Conservation (phyloP, 805 yeast genomes). For the Metschnikowia aberdeeniae region DNA sequence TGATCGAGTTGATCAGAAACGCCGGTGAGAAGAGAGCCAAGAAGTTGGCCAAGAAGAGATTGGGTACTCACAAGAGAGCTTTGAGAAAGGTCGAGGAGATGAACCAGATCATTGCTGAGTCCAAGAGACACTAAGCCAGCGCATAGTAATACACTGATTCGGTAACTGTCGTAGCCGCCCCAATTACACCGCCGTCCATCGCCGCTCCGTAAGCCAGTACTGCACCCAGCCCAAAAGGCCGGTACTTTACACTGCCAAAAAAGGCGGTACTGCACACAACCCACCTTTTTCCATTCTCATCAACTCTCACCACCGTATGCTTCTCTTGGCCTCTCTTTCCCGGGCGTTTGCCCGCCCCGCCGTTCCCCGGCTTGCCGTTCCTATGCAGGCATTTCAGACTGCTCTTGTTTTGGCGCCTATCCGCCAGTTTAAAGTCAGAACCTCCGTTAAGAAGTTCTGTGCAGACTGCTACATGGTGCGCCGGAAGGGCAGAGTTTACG, state of each 20-base stretch:
- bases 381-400: slow-evolving; percentile 5
- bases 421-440: slow-evolving; percentile 84
- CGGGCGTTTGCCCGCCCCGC: slow-evolving; percentile 14
- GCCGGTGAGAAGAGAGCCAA: slow-evolving; percentile 99
- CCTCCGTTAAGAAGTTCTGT: slow-evolving; percentile 92
- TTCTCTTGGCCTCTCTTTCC: slow-evolving; percentile 13
- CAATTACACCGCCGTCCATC: neutral
- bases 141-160: slow-evolving; percentile 4
- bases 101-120: slow-evolving; percentile 92
- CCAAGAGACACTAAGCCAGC: slow-evolving; percentile 78
- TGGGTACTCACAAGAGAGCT: slow-evolving; percentile 99
- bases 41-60: slow-evolving; percentile 99
- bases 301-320: slow-evolving; percentile 8
- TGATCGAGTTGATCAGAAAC: slow-evolving; percentile 98
- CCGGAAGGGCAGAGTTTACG: slow-evolving; percentile 92
- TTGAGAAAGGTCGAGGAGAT: slow-evolving; percentile 99
- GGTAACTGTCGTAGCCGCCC: neutral
- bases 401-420: slow-evolving; percentile 12
- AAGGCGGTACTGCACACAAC: neutral
- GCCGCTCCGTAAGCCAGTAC: too few relatives aligned
- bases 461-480: slow-evolving; percentile 85
- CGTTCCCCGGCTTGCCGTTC: slow-evolving; percentile 7
- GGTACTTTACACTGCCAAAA: neutral
- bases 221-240: too few relatives aligned
- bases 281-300: slow-evolving; percentile 3